Percentiles rank a stretch among this genome's conserved stretches.
Conservation (phyloP, 2,329 filamentous ascomycete species). For the Colletotrichum sp. region DNA sequence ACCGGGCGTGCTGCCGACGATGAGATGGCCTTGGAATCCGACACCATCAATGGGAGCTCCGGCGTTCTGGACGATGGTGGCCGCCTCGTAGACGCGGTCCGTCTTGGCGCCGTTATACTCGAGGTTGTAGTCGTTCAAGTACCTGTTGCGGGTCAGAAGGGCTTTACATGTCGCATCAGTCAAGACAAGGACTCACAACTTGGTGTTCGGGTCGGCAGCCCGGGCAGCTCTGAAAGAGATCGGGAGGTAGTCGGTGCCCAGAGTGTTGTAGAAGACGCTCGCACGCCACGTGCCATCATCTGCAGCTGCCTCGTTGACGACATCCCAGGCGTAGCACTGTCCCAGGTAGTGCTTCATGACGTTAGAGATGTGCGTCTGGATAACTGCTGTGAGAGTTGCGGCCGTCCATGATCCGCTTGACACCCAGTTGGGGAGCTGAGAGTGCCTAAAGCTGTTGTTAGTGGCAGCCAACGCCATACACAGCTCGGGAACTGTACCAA, state of each 20-base stretch:
- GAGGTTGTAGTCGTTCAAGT: constrained; percentile 67
- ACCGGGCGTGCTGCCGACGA: constrained; percentile 46
- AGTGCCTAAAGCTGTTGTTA: constrained; percentile 8
- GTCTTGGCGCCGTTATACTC: constrained; percentile 44
- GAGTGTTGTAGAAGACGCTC: constrained; percentile 49
- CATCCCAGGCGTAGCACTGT: constrained; percentile 55
- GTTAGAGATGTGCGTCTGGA: constrained; percentile 57
- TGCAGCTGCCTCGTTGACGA: constrained; percentile 50
- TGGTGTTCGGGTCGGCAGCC: constrained; percentile 48
- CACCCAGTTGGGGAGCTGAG: constrained; percentile 28
- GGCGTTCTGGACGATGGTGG: constrained; percentile 36
- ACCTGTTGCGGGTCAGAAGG: constrained; percentile 28
- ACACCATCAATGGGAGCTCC: constrained; percentile 57
- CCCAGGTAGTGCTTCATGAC: constrained; percentile 48
- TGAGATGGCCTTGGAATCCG: constrained; percentile 56
- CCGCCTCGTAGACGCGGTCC: constrained; percentile 35
- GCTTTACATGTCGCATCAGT: background rate
- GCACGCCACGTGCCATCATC: constrained; percentile 52
- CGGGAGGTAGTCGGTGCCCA: constrained; percentile 55
- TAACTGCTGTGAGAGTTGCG: constrained; percentile 32
- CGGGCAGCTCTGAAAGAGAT: constrained; percentile 54
- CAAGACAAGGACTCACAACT: constrained; percentile 41
- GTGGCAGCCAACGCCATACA: background rate
- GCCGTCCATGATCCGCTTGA: constrained; percentile 18
- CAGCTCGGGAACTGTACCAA: constrained; percentile 41